These are phyloP conservation scores for Xylariaceae sp. DNA, from an alignment of 2,329 filamentous ascomycete species.

Conservation along the genomic window DNA sequence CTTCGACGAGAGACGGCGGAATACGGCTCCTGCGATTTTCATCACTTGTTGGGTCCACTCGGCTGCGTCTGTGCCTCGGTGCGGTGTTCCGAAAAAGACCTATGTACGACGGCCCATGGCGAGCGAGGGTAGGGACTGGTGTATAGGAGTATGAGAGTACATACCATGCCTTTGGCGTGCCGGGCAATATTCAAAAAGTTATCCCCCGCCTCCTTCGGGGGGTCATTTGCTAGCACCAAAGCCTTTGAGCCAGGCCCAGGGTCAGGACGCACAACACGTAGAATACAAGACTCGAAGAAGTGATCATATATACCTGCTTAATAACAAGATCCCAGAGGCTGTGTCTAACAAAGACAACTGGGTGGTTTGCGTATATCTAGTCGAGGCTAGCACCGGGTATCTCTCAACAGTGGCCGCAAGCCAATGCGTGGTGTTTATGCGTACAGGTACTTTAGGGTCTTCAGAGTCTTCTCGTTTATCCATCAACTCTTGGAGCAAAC, in stretches of 20 bases:
- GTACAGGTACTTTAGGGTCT: too few species aligned
- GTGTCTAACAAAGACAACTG: constrained; percentile 7
- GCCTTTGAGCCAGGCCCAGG: background rate
- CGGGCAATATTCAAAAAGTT: background rate
- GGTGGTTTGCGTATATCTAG: background rate
- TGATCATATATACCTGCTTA: constrained; percentile 1
- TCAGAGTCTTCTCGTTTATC: background rate
- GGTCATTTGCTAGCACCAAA: background rate
- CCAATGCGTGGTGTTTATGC: background rate
- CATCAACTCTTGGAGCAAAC: background rate
- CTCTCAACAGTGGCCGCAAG: background rate
- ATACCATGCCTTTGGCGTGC: constrained; percentile 7
- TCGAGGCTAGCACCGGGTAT: background rate
- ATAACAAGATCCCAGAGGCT: constrained; percentile 9
- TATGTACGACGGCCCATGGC: background rate
- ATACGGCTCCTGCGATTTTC: background rate
- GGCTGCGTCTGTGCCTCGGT: constrained; percentile 4
- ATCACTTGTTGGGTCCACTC: background rate
- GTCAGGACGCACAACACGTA: background rate
- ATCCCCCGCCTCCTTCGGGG: too few species aligned
- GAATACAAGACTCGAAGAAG: too few species aligned
- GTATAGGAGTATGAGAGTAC: background rate
- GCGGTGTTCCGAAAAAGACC: constrained; percentile 15
- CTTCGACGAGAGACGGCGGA: background rate
- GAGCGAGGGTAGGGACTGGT: background rate